These are phyloP conservation scores for Saccharomycopsis sp. DNA, from an alignment of 805 yeast genomes.

Conservation along the genomic window DNA sequence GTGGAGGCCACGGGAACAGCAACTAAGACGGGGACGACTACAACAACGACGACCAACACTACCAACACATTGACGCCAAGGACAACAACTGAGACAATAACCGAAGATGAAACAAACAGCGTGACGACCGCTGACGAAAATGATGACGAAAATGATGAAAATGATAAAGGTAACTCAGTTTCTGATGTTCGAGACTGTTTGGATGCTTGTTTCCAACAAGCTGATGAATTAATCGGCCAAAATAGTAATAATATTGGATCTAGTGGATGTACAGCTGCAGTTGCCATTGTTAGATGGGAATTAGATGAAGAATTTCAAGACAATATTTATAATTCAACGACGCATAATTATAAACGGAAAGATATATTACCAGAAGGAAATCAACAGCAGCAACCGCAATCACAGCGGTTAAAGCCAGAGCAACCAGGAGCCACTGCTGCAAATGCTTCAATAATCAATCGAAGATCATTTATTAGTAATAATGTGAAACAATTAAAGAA, in stretches of 20 bases:
- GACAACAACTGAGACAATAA: not conserved
- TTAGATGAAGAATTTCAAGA: slow-evolving; percentile 27
- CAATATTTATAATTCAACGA: slow-evolving; percentile 11
- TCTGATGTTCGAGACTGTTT: slow-evolving; percentile 59
- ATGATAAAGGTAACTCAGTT: too few species aligned
- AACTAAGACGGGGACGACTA: not conserved
- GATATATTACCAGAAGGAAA: slow-evolving; percentile 8
- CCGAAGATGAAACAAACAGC: too few species aligned
- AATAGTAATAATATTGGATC: slow-evolving; percentile 50
- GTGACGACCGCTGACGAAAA: not conserved
- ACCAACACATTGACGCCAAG: not conserved
- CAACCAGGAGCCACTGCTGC: slow-evolving; percentile 8
- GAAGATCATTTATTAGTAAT: slow-evolving; percentile 15
- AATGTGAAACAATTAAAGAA: slow-evolving; percentile 27
- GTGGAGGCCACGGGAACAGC: not conserved
- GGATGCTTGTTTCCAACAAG: slow-evolving; percentile 61
- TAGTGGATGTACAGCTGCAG: slow-evolving; percentile 94
- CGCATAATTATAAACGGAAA: slow-evolving; percentile 15
- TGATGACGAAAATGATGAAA: slow-evolving; percentile 22
- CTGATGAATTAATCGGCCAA: slow-evolving; percentile 61
- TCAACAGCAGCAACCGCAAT: not conserved
- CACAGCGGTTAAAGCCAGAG: too few species aligned
- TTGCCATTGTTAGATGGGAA: slow-evolving; percentile 87
- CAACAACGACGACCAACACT: not conserved
- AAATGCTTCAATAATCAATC: slow-evolving; percentile 20